phyloP scores from a whole-genome alignment of 1,139 yeast genomes.

The Protomyces inouyei region DNA sequence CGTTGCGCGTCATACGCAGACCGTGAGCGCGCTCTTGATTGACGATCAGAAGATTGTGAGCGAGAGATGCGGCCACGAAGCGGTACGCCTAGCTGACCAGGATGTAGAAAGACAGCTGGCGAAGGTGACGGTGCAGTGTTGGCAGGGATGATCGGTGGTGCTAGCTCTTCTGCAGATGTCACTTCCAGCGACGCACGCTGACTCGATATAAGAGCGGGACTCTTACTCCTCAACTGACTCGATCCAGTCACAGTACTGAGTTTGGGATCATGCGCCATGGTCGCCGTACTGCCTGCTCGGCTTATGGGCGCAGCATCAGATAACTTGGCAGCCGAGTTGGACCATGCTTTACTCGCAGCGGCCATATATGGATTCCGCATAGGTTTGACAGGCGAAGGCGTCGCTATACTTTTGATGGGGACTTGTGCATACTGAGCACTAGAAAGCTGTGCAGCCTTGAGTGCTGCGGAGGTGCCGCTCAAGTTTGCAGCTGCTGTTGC shows the following conservation, averaged over 20 bases:
- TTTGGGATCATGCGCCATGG: neutral
- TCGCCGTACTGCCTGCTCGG: neutral
- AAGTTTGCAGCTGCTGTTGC: neutral
- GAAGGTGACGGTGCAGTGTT: neutral
- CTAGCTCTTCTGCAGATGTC: neutral
- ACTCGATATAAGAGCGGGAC: neutral
- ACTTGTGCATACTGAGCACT: conserved; percentile 4
- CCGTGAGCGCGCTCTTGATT: neutral
- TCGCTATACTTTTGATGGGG: neutral
- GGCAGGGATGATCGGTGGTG: neutral
- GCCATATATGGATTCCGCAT: conserved; percentile 9
- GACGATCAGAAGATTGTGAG: neutral
- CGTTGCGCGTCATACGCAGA: neutral
- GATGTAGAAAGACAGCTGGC: neutral
- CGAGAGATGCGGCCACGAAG: neutral
- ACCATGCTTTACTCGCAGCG: conserved; percentile 24
- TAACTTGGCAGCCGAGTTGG: conserved; percentile 17
- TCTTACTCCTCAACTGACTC: neutral
- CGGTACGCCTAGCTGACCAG: neutral
- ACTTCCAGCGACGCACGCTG: neutral
- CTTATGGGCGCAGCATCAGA: neutral
- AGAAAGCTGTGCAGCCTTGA: conserved; percentile 21
- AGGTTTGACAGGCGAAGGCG: conserved; percentile 1
- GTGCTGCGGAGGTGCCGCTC: conserved; percentile 12
- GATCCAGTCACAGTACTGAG: neutral